These are phyloP conservation scores for Cladosporium halotolerans DNA, from an alignment of 2,329 filamentous ascomycete genomes.

Conservation along the genomic window DNA sequence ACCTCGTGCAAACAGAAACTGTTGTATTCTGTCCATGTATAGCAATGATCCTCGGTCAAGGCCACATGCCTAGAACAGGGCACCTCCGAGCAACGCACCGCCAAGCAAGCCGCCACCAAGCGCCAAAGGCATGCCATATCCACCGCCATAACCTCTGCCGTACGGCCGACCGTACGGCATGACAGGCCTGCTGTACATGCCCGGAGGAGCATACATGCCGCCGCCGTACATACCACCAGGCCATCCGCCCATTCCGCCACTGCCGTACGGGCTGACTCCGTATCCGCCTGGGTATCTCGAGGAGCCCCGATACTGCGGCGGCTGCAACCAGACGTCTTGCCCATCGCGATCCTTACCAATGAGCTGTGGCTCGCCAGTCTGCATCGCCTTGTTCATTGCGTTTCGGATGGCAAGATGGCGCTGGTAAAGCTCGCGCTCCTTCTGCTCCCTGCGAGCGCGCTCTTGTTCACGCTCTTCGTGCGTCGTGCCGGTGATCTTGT, in stretches of 20 bases:
- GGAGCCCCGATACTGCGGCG: slow-evolving; percentile 37
- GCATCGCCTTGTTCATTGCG: slow-evolving; percentile 46
- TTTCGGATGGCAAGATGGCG: slow-evolving; percentile 46
- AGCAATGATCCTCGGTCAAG: too few species aligned
- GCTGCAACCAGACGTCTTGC: slow-evolving; percentile 53
- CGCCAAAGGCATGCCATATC: slow-evolving; percentile 42
- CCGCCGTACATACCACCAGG: slow-evolving; percentile 15
- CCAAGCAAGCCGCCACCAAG: slow-evolving; percentile 42
- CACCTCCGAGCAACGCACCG: slow-evolving; percentile 42
- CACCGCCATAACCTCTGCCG: slow-evolving; percentile 35
- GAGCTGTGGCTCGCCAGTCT: slow-evolving; percentile 52
- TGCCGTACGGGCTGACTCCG: slow-evolving; percentile 25
- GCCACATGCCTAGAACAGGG: slow-evolving; percentile 20
- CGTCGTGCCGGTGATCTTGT: slow-evolving; percentile 52
- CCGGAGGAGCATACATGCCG: slow-evolving; percentile 13
- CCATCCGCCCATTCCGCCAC: slow-evolving; percentile 28
- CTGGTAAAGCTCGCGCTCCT: slow-evolving; percentile 48
- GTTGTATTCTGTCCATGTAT: too few species aligned
- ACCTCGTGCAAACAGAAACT: too few species aligned
- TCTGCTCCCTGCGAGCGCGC: slow-evolving; percentile 41
- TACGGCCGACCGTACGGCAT: slow-evolving; percentile 42
- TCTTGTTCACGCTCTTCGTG: slow-evolving; percentile 48
- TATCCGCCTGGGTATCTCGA: slow-evolving; percentile 12
- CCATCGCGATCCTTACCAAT: slow-evolving; percentile 50
- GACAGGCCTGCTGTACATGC: slow-evolving; percentile 42